Evolutionary conservation across 495 filamentous ascomycete species (phyloP).

Genomic region (Tuber melanosporum): DNA sequence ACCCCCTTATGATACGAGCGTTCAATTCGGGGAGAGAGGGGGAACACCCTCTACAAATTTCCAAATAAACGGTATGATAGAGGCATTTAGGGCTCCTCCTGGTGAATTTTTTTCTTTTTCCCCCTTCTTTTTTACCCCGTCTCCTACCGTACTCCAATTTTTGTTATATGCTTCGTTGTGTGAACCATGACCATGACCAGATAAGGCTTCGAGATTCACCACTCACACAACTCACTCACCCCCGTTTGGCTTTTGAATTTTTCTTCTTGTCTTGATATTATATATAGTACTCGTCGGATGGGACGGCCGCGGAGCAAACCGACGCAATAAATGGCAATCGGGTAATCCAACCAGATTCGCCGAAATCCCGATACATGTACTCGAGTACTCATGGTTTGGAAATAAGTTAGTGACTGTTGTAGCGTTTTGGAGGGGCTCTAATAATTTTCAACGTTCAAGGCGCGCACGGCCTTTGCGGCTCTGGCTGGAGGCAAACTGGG

Average conservation of each 20-base stretch:
- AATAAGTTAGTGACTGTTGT: not conserved
- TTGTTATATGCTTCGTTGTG: not conserved
- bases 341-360: not conserved
- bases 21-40: not conserved
- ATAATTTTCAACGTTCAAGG: not conserved
- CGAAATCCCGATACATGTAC: not conserved
- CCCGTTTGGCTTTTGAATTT: not conserved
- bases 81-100: slow-evolving; percentile 1
- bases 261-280: not conserved
- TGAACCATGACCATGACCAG: not conserved
- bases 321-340: not conserved
- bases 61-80: not conserved
- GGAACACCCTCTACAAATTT: not conserved
- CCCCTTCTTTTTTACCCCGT: not conserved
- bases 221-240: not conserved
- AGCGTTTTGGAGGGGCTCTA: not conserved
- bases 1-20: not conserved
- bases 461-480: slow-evolving; percentile 2
- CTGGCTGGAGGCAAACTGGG: not conserved
- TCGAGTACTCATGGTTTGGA: not conserved
- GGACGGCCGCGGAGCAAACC: not conserved
- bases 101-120: not conserved
- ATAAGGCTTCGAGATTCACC: not conserved
- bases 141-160: not conserved
- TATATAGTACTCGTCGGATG: not conserved